Conservation (phyloP, 768 basidiomycete genomes). For the Hemileccinum impolitum region DNA sequence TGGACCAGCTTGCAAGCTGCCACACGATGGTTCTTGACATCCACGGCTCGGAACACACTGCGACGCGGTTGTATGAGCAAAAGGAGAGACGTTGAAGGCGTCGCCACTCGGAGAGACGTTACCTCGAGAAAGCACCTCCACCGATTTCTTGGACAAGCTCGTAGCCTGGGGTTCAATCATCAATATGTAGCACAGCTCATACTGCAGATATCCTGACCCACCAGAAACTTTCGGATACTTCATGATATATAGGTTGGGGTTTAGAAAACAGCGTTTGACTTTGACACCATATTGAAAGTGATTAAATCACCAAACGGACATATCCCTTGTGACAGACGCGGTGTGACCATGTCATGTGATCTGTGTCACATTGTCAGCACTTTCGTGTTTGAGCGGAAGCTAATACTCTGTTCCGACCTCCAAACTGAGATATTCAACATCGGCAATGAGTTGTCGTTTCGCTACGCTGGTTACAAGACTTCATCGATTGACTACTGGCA, state of each 20-base stretch:
- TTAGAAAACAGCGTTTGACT: not conserved
- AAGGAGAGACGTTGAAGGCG: not conserved
- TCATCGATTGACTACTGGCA: too few species aligned
- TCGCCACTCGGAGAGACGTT: conserved; percentile 1
- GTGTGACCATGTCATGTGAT: conserved; percentile 22
- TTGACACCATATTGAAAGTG: conserved; percentile 1
- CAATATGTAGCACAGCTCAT: not conserved
- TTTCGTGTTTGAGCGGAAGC: too few species aligned
- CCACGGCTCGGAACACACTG: conserved; percentile 83
- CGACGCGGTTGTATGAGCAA: not conserved
- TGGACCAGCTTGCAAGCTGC: conserved; percentile 87
- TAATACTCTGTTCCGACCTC: not conserved
- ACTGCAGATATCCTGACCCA: conserved; percentile 3
- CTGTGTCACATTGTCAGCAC: not conserved
- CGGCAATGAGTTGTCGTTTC: too few species aligned
- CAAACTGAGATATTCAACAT: too few species aligned
- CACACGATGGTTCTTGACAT: conserved; percentile 59
- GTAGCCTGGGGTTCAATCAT: conserved; percentile 48
- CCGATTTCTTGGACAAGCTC: conserved; percentile 74
- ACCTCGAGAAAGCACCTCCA: conserved; percentile 87
- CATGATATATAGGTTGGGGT: conserved; percentile 7
- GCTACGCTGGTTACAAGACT: too few species aligned
- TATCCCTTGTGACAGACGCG: conserved; percentile 26
- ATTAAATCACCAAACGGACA: not conserved
- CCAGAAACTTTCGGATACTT: conserved; percentile 34